These are phyloP conservation scores for Backusella parvicylindrica DNA, from an alignment of 192 early-diverging fungal genomes.

Conservation along the genomic window DNA sequence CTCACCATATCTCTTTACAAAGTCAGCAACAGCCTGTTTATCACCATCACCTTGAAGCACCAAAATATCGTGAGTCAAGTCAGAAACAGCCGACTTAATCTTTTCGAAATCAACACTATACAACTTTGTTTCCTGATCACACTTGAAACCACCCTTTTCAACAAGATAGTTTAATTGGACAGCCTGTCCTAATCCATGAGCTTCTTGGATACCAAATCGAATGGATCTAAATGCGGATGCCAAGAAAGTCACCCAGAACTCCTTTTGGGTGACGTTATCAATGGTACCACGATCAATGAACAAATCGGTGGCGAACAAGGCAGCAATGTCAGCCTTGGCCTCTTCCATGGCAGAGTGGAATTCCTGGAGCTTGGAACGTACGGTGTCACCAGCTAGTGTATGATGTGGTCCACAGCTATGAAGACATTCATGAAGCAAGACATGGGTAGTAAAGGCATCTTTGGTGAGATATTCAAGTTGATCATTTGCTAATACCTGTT, in stretches of 20 bases:
- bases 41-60: conserved; percentile 71
- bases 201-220: conserved; percentile 68
- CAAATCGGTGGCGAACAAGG: conserved; percentile 56
- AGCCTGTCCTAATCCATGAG: conserved; percentile 68
- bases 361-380: conserved; percentile 64
- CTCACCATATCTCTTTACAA: conserved; percentile 52
- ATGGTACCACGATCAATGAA: conserved; percentile 58
- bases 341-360: conserved; percentile 73
- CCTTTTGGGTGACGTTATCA: conserved; percentile 50
- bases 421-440: conserved; percentile 68
- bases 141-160: conserved; percentile 62
- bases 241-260: conserved; percentile 72
- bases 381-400: conserved; percentile 51
- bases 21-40: conserved; percentile 54
- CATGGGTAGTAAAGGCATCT: conserved; percentile 69
- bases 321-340: conserved; percentile 74
- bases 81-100: conserved; percentile 52
- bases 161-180: conserved; percentile 67
- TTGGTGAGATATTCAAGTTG: conserved; percentile 56
- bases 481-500: conserved; percentile 43
- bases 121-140: conserved; percentile 29
- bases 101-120: conserved; percentile 61
- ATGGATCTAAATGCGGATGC: conserved; percentile 71
- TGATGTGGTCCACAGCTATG: conserved; percentile 71
- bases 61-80: conserved; percentile 62